phyloP scores from a whole-genome alignment of 208 protist genomes.

The Angomonas ambiguus region DNA sequence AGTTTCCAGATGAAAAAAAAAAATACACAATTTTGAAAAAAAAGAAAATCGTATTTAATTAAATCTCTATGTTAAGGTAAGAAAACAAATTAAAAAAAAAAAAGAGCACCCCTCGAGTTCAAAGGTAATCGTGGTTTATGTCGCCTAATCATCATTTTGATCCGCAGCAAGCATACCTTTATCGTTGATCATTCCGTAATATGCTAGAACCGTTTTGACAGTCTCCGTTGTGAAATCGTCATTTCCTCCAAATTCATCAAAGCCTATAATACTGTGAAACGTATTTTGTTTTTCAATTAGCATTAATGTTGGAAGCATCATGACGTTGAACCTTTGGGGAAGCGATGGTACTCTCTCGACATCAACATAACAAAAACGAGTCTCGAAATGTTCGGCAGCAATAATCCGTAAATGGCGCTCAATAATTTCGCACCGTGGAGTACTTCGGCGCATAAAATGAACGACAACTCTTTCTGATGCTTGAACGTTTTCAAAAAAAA shows the following conservation, averaged over 20 bases:
- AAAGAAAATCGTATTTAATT: background rate
- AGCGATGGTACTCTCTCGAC: constrained; percentile 84
- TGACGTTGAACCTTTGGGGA: constrained; percentile 87
- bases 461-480: constrained; percentile 80
- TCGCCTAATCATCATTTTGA: constrained; percentile 55
- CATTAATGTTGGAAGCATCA: constrained; percentile 91
- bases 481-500: constrained; percentile 82
- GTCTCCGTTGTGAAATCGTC: constrained; percentile 85
- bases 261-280: constrained; percentile 92
- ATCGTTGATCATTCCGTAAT: constrained; percentile 87
- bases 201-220: constrained; percentile 53
- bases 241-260: constrained; percentile 88
- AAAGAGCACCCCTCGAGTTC: background rate
- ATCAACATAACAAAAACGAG: constrained; percentile 83
- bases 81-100: constrained; percentile 13
- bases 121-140: background rate
- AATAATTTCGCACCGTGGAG: constrained; percentile 77
- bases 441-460: constrained; percentile 89
- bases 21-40: background rate
- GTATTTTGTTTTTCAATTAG: constrained; percentile 88
- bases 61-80: background rate
- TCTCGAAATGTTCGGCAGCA: constrained; percentile 81
- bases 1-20: background rate
- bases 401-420: constrained; percentile 80
- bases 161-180: constrained; percentile 88